Percentiles rank a stretch among this genome's conserved stretches.
Evolutionary conservation across 495 filamentous ascomycete genomes (phyloP).

Genomic region (Penicillium waksmanii): DNA sequence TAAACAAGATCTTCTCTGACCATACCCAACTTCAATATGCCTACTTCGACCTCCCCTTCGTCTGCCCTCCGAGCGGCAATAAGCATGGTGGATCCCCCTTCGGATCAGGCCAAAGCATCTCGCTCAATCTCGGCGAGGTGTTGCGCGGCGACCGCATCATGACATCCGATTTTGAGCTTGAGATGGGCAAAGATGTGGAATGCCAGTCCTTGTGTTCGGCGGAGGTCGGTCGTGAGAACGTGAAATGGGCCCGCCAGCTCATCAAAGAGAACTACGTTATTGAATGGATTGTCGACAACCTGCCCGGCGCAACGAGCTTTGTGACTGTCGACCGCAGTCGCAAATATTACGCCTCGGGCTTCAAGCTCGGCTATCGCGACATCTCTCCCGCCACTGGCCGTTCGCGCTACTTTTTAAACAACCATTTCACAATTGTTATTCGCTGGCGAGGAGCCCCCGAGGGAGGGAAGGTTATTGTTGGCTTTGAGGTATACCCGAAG

Average conservation of each 20-base stretch:
- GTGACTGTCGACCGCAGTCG: conserved; percentile 85
- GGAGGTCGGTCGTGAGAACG: conserved; percentile 63
- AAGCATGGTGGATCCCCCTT: conserved; percentile 70
- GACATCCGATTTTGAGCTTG: conserved; percentile 84
- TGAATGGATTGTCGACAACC: conserved; percentile 96
- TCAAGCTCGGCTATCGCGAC: conserved; percentile 86
- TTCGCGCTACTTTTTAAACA: conserved; percentile 81
- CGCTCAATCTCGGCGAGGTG: conserved; percentile 91
- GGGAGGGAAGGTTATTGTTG: conserved; percentile 83
- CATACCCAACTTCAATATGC: conserved; percentile 92
- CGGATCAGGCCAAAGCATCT: conserved; percentile 78
- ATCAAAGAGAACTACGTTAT: conserved; percentile 84
- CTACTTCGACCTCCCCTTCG: conserved; percentile 90
- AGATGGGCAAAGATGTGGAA: conserved; percentile 78
- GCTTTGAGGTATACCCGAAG: conserved; percentile 92
- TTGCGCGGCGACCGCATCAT: conserved; percentile 89
- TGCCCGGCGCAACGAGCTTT: conserved; percentile 91
- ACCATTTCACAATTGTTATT: conserved; percentile 88
- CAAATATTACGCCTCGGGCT: conserved; percentile 95
- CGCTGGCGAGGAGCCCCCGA: conserved; percentile 77
- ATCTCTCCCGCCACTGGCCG: conserved; percentile 60
- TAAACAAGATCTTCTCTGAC: conserved; percentile 95
- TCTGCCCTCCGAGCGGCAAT: conserved; percentile 78
- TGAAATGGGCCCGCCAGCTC: conserved; percentile 73
- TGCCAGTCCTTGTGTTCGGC: conserved; percentile 77